These are phyloP conservation scores for Fragaria vesca DNA, from an alignment of 306 rosid genomes.

Conservation along the genomic window DNA sequence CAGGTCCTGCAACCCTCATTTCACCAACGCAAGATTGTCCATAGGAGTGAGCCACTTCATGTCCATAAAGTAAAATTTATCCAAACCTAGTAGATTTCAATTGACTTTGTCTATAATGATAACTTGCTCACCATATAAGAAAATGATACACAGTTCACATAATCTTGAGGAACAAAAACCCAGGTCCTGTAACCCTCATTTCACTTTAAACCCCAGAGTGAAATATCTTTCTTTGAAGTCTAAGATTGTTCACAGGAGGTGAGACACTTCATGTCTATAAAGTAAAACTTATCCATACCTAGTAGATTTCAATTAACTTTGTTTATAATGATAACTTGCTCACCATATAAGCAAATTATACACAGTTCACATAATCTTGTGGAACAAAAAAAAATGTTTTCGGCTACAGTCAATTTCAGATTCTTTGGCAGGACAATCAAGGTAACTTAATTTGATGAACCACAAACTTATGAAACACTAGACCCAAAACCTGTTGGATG, in stretches of 20 bases:
- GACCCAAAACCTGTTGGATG: not conserved
- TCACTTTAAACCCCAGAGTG: not conserved
- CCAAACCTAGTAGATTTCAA: not conserved
- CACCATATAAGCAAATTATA: not conserved
- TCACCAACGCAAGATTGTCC: not conserved
- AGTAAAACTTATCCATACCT: no score
- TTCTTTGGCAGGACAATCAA: not conserved
- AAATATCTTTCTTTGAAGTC: conserved; percentile 5
- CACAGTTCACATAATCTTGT: not conserved
- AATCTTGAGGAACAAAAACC: not conserved
- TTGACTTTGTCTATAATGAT: not conserved
- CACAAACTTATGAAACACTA: not conserved
- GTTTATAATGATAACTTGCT: not conserved
- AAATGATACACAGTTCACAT: not conserved
- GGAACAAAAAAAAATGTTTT: not conserved
- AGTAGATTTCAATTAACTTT: not conserved
- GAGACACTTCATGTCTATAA: conserved; percentile 1
- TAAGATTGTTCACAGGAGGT: not conserved
- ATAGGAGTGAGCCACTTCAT: not conserved
- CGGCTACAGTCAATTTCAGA: not conserved
- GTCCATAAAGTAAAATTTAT: not conserved
- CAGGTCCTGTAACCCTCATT: not conserved
- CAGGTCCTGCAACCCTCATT: not conserved
- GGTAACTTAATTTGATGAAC: not conserved
- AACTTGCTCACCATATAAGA: not conserved